A percentile compares a stretch with the other conserved stretches of the same genome.
Evolutionary conservation across 805 yeast species (phyloP).

Genomic region (Pichia eremophila): DNA sequence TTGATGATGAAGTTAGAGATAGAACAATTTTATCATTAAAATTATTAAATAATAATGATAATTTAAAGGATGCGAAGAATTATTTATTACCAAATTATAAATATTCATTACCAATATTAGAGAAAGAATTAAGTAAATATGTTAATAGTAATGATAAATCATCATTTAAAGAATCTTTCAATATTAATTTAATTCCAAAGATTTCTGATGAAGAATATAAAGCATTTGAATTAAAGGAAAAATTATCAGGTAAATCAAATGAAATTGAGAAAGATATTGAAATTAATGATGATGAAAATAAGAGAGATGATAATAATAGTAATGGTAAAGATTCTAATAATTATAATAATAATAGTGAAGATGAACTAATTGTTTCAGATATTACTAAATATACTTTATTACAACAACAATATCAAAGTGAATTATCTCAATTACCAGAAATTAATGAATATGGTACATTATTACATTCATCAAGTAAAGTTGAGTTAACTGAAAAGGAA

Average conservation of each 20-base stretch:
- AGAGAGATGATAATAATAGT: slow-evolving; percentile 6
- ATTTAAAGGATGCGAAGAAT: slow-evolving; percentile 31
- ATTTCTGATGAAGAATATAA: slow-evolving; percentile 59
- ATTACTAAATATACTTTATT: slow-evolving; percentile 27
- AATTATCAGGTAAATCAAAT: slow-evolving; percentile 26
- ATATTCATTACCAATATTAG: slow-evolving; percentile 71
- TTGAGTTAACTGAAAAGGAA: slow-evolving; percentile 79
- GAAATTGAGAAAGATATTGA: slow-evolving; percentile 14
- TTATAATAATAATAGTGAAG: background rate
- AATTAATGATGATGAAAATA: slow-evolving; percentile 10
- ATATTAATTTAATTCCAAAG: slow-evolving; percentile 57
- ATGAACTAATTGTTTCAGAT: slow-evolving; percentile 9
- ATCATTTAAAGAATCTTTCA: slow-evolving; percentile 52
- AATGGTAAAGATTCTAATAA: slow-evolving; percentile 1
- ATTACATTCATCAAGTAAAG: slow-evolving; percentile 55
- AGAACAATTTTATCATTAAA: slow-evolving; percentile 83
- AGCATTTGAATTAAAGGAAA: slow-evolving; percentile 51
- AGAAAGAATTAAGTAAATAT: slow-evolving; percentile 64
- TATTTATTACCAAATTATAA: slow-evolving; percentile 59
- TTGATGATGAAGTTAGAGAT: slow-evolving; percentile 96
- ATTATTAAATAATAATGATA: slow-evolving; percentile 35
- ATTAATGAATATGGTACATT: slow-evolving; percentile 64
- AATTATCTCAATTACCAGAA: slow-evolving; percentile 62
- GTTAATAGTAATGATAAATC: slow-evolving; percentile 41
- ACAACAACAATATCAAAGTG: slow-evolving; percentile 64